Conservation (phyloP, 805 yeast species). For the Allodekkera sacchari region DNA sequence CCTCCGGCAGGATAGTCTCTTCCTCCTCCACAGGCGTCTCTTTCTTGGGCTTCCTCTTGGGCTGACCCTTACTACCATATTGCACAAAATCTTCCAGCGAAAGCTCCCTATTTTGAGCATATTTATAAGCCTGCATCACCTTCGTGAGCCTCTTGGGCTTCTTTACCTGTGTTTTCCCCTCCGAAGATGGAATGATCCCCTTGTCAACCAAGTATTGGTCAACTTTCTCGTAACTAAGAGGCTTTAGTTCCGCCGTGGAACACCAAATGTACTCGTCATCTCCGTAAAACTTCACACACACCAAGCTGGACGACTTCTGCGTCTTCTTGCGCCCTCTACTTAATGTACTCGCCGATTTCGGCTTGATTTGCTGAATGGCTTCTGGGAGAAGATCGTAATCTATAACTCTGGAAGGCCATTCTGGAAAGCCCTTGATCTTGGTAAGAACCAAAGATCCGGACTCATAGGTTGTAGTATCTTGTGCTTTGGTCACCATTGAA, state of each 20-base stretch:
- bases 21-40: background rate
- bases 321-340: conserved; percentile 13
- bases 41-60: conserved; percentile 7
- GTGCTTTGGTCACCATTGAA: no score
- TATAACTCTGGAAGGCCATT: conserved; percentile 86
- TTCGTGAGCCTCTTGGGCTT: conserved; percentile 32
- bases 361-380: conserved; percentile 40
- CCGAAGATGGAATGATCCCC: conserved; percentile 27
- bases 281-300: conserved; percentile 57
- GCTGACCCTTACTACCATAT: conserved; percentile 35
- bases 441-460: conserved; percentile 61
- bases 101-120: conserved; percentile 29
- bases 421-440: conserved; percentile 78
- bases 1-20: background rate
- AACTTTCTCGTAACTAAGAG: conserved; percentile 35
- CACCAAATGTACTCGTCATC: conserved; percentile 73
- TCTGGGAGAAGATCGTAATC: conserved; percentile 54
- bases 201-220: conserved; percentile 19
- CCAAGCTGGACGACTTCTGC: conserved; percentile 6
- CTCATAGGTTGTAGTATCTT: no score
- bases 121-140: conserved; percentile 23
- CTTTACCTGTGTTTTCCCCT: conserved; percentile 37
- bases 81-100: conserved; percentile 38
- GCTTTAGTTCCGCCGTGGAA: conserved; percentile 39
- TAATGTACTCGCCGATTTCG: conserved; percentile 31